Conservation (phyloP, 495 filamentous ascomycete species). For the Jackrogersella multiformis region DNA sequence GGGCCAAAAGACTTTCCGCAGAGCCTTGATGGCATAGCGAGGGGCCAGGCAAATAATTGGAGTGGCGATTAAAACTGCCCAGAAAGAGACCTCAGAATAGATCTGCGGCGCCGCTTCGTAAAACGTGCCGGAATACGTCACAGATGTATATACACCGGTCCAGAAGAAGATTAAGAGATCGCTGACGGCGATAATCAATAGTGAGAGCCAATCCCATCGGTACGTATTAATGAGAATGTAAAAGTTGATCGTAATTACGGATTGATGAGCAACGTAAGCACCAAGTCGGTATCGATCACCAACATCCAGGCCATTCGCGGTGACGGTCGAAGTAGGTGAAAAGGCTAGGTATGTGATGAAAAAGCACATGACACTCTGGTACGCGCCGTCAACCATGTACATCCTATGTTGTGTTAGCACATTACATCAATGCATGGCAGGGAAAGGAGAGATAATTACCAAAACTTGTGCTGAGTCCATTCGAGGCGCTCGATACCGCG, state of each 20-base stretch:
- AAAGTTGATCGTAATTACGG: slow-evolving; percentile 85
- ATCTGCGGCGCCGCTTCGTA: slow-evolving; percentile 81
- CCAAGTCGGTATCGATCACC: slow-evolving; percentile 84
- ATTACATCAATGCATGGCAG: slow-evolving; percentile 1
- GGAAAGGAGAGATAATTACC: slow-evolving; percentile 63
- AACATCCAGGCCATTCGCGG: slow-evolving; percentile 73
- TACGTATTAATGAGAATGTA: slow-evolving; percentile 97
- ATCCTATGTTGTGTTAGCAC: slow-evolving; percentile 64
- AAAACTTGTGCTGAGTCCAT: slow-evolving; percentile 97
- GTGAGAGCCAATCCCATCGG: slow-evolving; percentile 95
- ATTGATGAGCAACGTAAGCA: slow-evolving; percentile 78
- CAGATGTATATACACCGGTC: slow-evolving; percentile 90
- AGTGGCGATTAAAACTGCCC: slow-evolving; percentile 80
- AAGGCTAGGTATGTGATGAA: slow-evolving; percentile 91
- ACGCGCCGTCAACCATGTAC: slow-evolving; percentile 95
- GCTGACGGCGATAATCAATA: slow-evolving; percentile 81
- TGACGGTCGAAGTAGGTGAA: slow-evolving; percentile 69
- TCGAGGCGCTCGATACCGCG: slow-evolving; percentile 96
- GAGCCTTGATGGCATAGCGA: slow-evolving; percentile 80
- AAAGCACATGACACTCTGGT: slow-evolving; percentile 92
- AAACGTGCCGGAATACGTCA: slow-evolving; percentile 71
- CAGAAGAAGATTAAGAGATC: slow-evolving; percentile 92
- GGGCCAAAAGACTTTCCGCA: slow-evolving; percentile 94
- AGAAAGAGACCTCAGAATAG: slow-evolving; percentile 84
- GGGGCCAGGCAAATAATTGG: slow-evolving; percentile 83